These are phyloP conservation scores for Exutisphaerella laricina DNA, from an alignment of 2,329 filamentous ascomycete species.

Conservation along the genomic window DNA sequence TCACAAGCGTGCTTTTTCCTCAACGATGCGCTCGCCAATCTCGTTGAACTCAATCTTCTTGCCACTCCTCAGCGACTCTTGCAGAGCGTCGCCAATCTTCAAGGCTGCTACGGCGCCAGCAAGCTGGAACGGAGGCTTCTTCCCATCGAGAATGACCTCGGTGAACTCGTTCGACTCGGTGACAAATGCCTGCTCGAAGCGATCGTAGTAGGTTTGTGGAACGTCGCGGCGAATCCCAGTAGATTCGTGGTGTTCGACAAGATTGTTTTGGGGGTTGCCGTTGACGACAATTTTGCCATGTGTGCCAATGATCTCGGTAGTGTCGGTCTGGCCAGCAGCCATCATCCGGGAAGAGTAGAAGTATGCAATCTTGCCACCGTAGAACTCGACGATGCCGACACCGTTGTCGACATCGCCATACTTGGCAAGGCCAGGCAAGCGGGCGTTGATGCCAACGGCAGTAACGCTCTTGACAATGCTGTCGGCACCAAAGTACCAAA, in stretches of 20 bases:
- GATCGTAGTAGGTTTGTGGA: slow-evolving; percentile 57
- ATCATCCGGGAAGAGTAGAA: slow-evolving; percentile 62
- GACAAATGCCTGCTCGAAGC: slow-evolving; percentile 60
- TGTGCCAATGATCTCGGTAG: slow-evolving; percentile 62
- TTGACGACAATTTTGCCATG: slow-evolving; percentile 59
- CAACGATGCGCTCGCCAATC: slow-evolving; percentile 31
- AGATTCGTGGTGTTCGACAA: slow-evolving; percentile 52
- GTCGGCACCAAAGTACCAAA: slow-evolving; percentile 58
- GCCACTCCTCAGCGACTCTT: slow-evolving; percentile 40
- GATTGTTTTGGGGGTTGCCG: slow-evolving; percentile 49
- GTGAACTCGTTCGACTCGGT: slow-evolving; percentile 60
- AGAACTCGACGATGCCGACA: slow-evolving; percentile 61
- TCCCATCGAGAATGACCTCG: slow-evolving; percentile 52
- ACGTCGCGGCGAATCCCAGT: slow-evolving; percentile 54
- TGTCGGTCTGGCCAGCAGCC: slow-evolving; percentile 62
- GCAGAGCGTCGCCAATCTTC: slow-evolving; percentile 52
- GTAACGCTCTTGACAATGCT: slow-evolving; percentile 51
- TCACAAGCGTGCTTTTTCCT: slow-evolving; percentile 17
- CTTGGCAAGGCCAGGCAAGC: slow-evolving; percentile 53
- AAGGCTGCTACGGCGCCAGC: slow-evolving; percentile 54
- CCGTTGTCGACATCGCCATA: slow-evolving; percentile 59
- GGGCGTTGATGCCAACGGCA: slow-evolving; percentile 54
- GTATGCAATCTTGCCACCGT: slow-evolving; percentile 57
- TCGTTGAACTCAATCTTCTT: slow-evolving; percentile 53
- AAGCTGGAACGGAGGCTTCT: slow-evolving; percentile 51